Evolutionary conservation across 768 basidiomycete species (phyloP).

Genomic region (Cyclocybe cylindracea): DNA sequence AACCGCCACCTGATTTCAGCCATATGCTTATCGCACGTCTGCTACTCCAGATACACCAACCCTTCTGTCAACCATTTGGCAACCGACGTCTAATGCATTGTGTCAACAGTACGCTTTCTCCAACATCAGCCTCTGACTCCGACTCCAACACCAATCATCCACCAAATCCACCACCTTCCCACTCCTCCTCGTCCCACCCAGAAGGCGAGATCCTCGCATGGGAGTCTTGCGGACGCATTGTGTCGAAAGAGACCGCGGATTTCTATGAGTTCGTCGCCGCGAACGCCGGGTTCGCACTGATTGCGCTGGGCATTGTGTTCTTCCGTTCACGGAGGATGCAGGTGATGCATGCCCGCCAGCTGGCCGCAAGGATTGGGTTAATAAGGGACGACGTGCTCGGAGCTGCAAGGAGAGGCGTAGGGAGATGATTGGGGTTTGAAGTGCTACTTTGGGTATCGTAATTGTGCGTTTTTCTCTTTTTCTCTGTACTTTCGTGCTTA

Average conservation of each 20-base stretch:
- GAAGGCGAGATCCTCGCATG: slow-evolving; percentile 77
- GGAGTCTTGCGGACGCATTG: slow-evolving; percentile 91
- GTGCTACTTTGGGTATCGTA: no score
- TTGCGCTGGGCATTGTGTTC: slow-evolving; percentile 67
- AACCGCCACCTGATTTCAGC: slow-evolving; percentile 1
- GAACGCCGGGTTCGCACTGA: slow-evolving; percentile 70
- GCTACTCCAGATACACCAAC: slow-evolving; percentile 66
- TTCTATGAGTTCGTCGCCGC: slow-evolving; percentile 91
- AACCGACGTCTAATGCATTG: slow-evolving; percentile 91
- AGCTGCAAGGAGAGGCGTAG: slow-evolving; percentile 11
- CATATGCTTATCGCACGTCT: neutral
- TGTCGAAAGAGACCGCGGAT: slow-evolving; percentile 76
- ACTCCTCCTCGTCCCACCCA: slow-evolving; percentile 20
- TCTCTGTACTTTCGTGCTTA: neutral
- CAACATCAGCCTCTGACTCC: slow-evolving; percentile 19
- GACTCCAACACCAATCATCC: slow-evolving; percentile 3
- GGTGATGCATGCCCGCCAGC: slow-evolving; percentile 72
- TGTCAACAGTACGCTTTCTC: slow-evolving; percentile 36
- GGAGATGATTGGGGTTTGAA: slow-evolving; percentile 10
- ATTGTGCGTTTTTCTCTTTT: neutral
- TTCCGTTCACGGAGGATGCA: slow-evolving; percentile 69
- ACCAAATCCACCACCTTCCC: slow-evolving; percentile 21
- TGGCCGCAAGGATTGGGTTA: slow-evolving; percentile 86
- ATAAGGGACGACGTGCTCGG: slow-evolving; percentile 38
- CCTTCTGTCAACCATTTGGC: slow-evolving; percentile 95